Percentiles rank a stretch among this genome's conserved stretches.
Conservation (phyloP, 768 basidiomycete genomes). For the Guyanaporus albipodus region DNA sequence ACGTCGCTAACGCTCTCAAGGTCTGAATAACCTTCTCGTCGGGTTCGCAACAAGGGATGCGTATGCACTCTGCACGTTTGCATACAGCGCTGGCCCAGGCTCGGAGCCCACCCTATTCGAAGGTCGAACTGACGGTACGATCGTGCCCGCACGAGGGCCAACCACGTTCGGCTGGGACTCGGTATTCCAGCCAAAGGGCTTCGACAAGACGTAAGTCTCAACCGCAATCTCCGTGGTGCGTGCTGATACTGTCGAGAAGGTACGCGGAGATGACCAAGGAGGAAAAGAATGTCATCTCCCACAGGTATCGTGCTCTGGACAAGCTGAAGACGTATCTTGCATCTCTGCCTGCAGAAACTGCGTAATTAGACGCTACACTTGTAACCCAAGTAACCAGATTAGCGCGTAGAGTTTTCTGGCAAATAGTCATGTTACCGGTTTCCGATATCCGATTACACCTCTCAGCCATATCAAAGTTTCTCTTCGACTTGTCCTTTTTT, state of each 20-base stretch:
- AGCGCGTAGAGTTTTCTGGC: constrained; percentile 7
- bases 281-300: constrained; percentile 63
- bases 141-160: constrained; percentile 81
- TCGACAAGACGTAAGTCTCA: constrained; percentile 65
- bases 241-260: constrained; percentile 25
- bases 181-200: constrained; percentile 73
- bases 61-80: constrained; percentile 93
- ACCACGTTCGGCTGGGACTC: constrained; percentile 89
- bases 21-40: constrained; percentile 76
- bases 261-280: constrained; percentile 66
- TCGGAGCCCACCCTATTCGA: constrained; percentile 79
- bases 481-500: background rate
- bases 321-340: constrained; percentile 46
- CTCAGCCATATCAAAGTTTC: no score
- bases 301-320: constrained; percentile 60
- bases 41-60: constrained; percentile 77
- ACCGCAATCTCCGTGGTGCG: background rate
- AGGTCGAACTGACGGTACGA: constrained; percentile 83
- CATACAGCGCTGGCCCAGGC: constrained; percentile 83
- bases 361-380: background rate
- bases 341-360: constrained; percentile 2
- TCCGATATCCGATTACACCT: constrained; percentile 17
- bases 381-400: no score
- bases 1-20: constrained; percentile 30
- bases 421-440: constrained; percentile 9